Evolutionary conservation across 2,329 filamentous ascomycete genomes (phyloP).

Genomic region (Alternaria panax): DNA sequence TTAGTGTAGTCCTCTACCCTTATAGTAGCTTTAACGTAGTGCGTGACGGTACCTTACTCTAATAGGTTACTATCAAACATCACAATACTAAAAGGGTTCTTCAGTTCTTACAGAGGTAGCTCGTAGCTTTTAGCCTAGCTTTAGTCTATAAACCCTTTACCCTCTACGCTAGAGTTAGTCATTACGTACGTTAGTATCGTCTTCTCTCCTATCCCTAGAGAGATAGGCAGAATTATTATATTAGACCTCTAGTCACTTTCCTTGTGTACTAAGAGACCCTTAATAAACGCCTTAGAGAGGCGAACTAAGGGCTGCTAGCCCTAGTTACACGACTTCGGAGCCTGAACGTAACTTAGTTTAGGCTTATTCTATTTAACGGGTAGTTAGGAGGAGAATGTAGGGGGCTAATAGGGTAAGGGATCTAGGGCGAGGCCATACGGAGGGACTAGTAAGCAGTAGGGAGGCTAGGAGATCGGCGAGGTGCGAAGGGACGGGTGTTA

Average conservation of each 20-base stretch:
- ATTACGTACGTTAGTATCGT: not conserved
- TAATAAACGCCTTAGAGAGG: not conserved
- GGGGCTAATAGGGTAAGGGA: not conserved
- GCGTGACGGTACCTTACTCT: too few species aligned
- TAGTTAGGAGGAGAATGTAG: not conserved
- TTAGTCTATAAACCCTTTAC: not conserved
- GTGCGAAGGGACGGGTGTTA: too few species aligned
- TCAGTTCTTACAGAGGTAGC: not conserved
- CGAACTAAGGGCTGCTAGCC: not conserved
- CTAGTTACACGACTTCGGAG: not conserved
- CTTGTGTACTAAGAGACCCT: not conserved
- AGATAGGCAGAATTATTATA: not conserved
- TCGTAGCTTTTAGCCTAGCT: not conserved
- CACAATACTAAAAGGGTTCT: not conserved
- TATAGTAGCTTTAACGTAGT: too few species aligned
- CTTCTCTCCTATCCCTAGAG: not conserved
- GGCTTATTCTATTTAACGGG: not conserved
- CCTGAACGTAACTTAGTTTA: slow-evolving; percentile 2
- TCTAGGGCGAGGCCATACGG: too few species aligned
- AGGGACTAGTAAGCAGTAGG: too few species aligned
- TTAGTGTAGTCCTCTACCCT: too few species aligned
- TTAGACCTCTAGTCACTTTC: not conserved
- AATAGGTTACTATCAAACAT: too few species aligned
- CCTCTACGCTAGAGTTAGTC: not conserved
- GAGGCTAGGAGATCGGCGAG: too few species aligned